Base-by-base conservation (phyloP, 2,329 filamentous ascomycete genomes). In the Botrytis paeoniae region DNA sequence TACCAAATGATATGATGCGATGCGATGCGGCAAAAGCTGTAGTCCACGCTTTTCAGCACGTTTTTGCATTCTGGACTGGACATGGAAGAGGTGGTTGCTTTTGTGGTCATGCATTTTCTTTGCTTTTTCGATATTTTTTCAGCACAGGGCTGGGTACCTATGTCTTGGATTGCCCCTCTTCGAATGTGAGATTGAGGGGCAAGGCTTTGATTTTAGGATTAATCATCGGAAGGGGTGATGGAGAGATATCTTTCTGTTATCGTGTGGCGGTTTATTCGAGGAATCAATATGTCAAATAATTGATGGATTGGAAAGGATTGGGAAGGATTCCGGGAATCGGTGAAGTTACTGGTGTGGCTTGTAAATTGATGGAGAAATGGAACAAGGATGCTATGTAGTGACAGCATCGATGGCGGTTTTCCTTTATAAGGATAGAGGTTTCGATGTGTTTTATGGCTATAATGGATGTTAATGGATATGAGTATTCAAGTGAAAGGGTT, bases 91-190 rank as follows among this genome's bases (percentile, higher is more conserved):
- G 59, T 62, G 35, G 18, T 62, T 16, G 35, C 6, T 62, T 37
- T 39, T 62, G 60, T 41, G 60, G 60, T 16, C 60, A 62, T 62
- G 60, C 7, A 5, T 5, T 32, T 35, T 48, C 45, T 48, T 35
- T 35, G 12, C 29, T 48, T 37, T 65, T 37, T 48, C 25, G 48
- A 51, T 3, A 51, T 51, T n/a, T 51, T 51, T 20, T 48, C 62
- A 48, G 43, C 29, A 39, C 62, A 35, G 43, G 62, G 62, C 62
- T 65, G 62, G 41, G 29, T 63, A 12, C 20, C 8, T 48, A 18
- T 29, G 62, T 65, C 62, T 65, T 65, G 43, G 43, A 37, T 65
- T 66, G 63, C 63, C 63, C 43, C 43, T 66, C 63, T 6, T 66
- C 3, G 35, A 14, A 51, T 35, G 18, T 43, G 37, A n/a, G 16